phyloP scores from a whole-genome alignment of 306 rosid species.

The Quercus berberidifolia region DNA sequence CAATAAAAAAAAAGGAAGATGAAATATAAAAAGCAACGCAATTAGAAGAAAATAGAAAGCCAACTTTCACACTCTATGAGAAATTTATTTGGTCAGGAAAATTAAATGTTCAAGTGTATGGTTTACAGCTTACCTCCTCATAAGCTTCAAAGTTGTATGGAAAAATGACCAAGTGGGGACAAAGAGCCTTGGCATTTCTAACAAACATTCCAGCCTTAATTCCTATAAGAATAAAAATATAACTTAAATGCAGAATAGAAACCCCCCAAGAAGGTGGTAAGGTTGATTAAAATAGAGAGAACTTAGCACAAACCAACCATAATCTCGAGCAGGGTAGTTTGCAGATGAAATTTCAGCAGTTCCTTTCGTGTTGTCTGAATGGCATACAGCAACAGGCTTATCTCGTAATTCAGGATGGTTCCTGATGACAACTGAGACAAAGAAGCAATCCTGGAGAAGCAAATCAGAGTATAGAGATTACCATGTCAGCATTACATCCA shows the following conservation, averaged over 20 bases:
- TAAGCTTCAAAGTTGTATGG: conserved; percentile 94
- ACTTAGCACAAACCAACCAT: conserved; percentile 53
- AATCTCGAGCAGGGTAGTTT: conserved; percentile 90
- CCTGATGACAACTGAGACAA: conserved; percentile 84
- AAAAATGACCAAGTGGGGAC: conserved; percentile 72
- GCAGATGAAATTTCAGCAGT: conserved; percentile 97
- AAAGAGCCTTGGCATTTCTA: conserved; percentile 80
- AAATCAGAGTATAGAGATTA: background rate
- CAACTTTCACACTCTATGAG: background rate
- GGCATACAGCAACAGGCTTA: conserved; percentile 90
- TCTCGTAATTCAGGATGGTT: conserved; percentile 57
- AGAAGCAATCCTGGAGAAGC: conserved; percentile 85
- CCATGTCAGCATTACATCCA: conserved; percentile 17
- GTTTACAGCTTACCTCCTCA: conserved; percentile 59
- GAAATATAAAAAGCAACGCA: background rate
- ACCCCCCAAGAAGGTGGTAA: background rate
- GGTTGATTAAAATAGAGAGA: conserved; percentile 12
- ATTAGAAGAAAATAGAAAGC: background rate
- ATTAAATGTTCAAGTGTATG: background rate
- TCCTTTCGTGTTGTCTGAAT: conserved; percentile 84
- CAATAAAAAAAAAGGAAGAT: background rate
- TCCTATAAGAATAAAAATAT: conserved; percentile 43
- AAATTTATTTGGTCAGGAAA: conserved; percentile 12
- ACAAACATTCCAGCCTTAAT: conserved; percentile 91
- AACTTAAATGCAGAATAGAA: conserved; percentile 13